These are phyloP conservation scores for Aspergillus sp. DNA, from an alignment of 2,329 filamentous ascomycete species.

Conservation along the genomic window DNA sequence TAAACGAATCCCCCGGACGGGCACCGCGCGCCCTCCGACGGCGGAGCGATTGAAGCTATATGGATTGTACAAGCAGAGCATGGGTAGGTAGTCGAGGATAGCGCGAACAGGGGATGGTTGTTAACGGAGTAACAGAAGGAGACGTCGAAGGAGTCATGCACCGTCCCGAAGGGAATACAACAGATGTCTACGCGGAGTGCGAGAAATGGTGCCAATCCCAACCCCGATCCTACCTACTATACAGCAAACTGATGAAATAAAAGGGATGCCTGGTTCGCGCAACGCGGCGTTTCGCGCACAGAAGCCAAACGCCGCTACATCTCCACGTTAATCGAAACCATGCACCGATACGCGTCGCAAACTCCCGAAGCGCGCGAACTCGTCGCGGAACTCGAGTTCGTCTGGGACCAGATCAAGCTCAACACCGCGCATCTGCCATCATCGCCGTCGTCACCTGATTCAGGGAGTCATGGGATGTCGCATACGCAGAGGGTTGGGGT, in stretches of 20 bases:
- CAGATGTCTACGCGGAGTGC: slow-evolving; percentile 48
- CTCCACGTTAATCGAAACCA: slow-evolving; percentile 87
- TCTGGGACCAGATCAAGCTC: slow-evolving; percentile 96
- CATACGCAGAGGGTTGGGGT: slow-evolving; percentile 15
- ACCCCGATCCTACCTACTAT: neutral
- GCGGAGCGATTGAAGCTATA: slow-evolving; percentile 83
- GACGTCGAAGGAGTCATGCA: slow-evolving; percentile 94
- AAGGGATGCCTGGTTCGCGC: slow-evolving; percentile 89
- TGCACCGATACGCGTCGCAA: slow-evolving; percentile 86
- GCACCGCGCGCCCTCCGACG: slow-evolving; percentile 79
- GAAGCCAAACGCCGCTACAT: slow-evolving; percentile 94
- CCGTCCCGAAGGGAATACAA: slow-evolving; percentile 54
- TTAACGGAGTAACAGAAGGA: slow-evolving; percentile 54
- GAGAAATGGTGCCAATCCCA: slow-evolving; percentile 56
- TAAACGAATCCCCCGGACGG: slow-evolving; percentile 92
- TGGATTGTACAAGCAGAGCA: slow-evolving; percentile 97
- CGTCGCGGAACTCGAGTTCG: slow-evolving; percentile 92
- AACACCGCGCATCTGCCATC: slow-evolving; percentile 60
- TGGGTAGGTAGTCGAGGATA: slow-evolving; percentile 49
- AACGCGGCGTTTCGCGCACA: slow-evolving; percentile 74
- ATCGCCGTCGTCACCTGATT: slow-evolving; percentile 37
- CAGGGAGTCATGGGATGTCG: neutral
- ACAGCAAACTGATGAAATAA: neutral
- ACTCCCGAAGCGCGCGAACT: slow-evolving; percentile 78
- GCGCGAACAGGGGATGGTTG: neutral